Base-by-base conservation (phyloP, 2,329 filamentous ascomycete genomes). In the Colletotrichum filicis region DNA sequence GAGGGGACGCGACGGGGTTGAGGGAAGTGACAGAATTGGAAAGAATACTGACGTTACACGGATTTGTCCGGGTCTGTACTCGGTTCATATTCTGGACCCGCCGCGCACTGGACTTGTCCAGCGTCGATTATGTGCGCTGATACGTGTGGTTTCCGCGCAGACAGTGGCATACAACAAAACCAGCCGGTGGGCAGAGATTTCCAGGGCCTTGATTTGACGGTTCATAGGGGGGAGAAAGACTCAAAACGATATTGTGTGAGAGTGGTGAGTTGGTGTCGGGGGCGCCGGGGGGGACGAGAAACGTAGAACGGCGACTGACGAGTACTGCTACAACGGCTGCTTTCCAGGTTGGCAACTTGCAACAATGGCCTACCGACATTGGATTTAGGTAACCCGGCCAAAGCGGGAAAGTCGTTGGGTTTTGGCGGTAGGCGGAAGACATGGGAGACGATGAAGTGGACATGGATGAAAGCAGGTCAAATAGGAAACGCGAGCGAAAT, bases 401-500 rank as follows among this genome's bases (percentile, higher is more conserved):
- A 61, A 61, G 58, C 22, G 58, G 58, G 35, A 61, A 61, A 46
- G 32, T 19, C 24, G 30, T 32, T 59, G 7, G 22, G 35, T 61
- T 28, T 35, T 16, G 58, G 37, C 37, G 37, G 37, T n/a, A 49
- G 30, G n/a, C 14, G 56, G 55, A 57, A 68, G 22, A 32, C 49
- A 59, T 26, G 55, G 62, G 55, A 35, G 28, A 24, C 12, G 42
- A 26, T 19, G 37, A 19, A 42, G 62, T 66, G 68, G 37, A 19
- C 14, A 55, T 66, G 68, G 68, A 56, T 42, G 68, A 56, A 71
- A 71, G 49, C 53, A 63, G 62, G 60, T 71, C 68, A 61, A 71
- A 71, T 66, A 71, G 68, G 68, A 71, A 66, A 66, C 56, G 24
- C 56, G 68, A 71, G 49, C 56, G 62, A 61, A 71, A 66, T 60